Base-by-base conservation (phyloP, 768 basidiomycete species). In the Lactarius pseudohatsudake region DNA sequence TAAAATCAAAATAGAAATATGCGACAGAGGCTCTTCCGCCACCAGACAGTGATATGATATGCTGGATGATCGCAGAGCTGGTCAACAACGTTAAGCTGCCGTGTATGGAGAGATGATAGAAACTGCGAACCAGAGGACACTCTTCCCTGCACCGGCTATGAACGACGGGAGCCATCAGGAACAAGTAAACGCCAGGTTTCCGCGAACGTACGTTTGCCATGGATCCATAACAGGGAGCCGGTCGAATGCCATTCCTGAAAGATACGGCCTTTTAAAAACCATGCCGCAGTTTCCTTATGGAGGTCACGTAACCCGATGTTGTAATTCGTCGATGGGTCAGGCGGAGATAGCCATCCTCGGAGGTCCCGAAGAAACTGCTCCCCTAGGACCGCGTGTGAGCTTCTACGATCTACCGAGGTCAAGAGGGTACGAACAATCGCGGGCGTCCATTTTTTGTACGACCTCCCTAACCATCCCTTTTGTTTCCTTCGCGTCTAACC, bases 1-100 rank as follows among this genome's bases (percentile, higher is more conserved):
- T 47, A 20, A 47, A 47, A n/a, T 47, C 45, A n/a, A 47, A 47
- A 47, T n/a, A 47, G 45, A 47, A 47, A 47, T 47, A 47, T 47
- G n/a, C 45, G 9, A 47, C 45, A n/a, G 20, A n/a, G 9, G n/a
- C 9, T 47, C 20, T n/a, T 20, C 20, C 45, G 45, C n/a, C 45
- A 8, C n/a, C 9, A 20, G 2, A 47, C 32, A n/a, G 45, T 47
- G 45, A 47, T 10, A 47, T 8, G 45, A 47, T 47, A 47, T 20
- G 47, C 11, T 50, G 47, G 47, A 50, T 22, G 10, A 50, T 50
- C n/a, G 22, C 47, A 4, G 47, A 50, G 4, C 47, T 50, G 47
- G 47, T 22, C n/a, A 50, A 22, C 3, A 22, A 50, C 11, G 10
- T 50, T 13, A 50, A 50, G 22, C 16, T 13, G 4, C 22, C 0